Base-by-base conservation (phyloP, 2,329 filamentous ascomycete genomes). In the Acephala macrosclerotiorum region DNA sequence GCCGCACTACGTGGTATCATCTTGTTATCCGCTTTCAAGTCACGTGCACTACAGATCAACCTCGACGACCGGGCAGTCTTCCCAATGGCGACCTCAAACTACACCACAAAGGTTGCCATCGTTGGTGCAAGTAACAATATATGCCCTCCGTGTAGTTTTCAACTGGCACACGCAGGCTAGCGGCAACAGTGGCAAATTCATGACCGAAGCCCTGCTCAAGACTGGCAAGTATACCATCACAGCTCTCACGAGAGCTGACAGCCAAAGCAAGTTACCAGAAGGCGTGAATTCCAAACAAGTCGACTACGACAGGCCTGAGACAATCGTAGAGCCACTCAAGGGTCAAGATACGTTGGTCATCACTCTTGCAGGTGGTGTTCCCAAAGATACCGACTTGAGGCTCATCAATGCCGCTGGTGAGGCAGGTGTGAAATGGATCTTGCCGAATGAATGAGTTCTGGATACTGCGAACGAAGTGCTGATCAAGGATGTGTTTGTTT, bases 271-370 rank as follows among this genome's bases (percentile, higher is more conserved):
- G 0, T 6, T 65, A 72, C 0, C 81, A 77, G 29, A 75, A 22
- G 82, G 83, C 18, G 78, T 85, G 33, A 75, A 75, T 1, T 70
- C 79, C 29, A 79, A 75, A 49, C 62, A 69, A 1, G 78, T 87
- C n/a, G 79, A 83, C 70, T 85, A 85, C 68, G 74, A 78, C 53
- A 77, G 82, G 55, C 72, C 79, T 29, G 71, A 74, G 1, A 79
- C 81, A 0, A 72, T 89, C 11, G 78, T 84, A 0, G 73, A 75
- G 1, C 85, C 84, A 2, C 80, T 89, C 2, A 73, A 77, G 33
- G 85, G 79, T 64, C 84, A 89, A 66, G 81, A 89, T 22, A 82
- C 81, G 36, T 76, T 89, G 1, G 78, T 88, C 68, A 87, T 89
- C 60, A 86, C 85, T 5, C 72, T 89, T 66, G 68, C 79, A 8